Evolutionary conservation across 768 basidiomycete species (phyloP).

Genomic region (Serendipita sp.): DNA sequence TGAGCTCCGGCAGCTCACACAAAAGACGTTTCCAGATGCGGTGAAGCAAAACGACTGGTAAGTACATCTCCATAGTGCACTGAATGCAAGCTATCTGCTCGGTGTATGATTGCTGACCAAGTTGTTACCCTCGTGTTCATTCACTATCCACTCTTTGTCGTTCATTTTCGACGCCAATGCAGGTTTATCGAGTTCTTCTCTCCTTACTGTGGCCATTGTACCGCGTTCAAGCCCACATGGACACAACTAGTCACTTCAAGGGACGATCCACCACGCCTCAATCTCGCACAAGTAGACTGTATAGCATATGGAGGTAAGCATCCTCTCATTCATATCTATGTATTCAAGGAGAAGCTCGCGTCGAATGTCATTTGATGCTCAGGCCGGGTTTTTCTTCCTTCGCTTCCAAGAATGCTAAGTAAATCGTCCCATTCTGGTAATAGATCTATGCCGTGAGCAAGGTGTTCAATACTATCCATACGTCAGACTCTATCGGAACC

Average conservation of each 20-base stretch:
- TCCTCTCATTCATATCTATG: neutral
- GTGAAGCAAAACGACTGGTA: neutral
- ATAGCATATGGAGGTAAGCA: constrained; percentile 54
- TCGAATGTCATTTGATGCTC: too few species aligned
- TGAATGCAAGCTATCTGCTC: neutral
- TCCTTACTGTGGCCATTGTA: constrained; percentile 73
- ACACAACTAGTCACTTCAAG: constrained; percentile 37
- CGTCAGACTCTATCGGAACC: neutral
- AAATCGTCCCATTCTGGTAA: neutral
- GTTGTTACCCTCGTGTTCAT: neutral
- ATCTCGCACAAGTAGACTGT: constrained; percentile 73
- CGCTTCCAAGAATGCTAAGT: neutral
- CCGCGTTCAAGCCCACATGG: constrained; percentile 71
- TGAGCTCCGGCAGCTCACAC: neutral
- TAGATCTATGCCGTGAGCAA: constrained; percentile 71
- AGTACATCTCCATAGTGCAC: neutral
- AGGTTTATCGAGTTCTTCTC: constrained; percentile 80
- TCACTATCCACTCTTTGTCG: neutral
- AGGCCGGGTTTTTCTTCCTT: too few species aligned
- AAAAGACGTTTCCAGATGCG: neutral
- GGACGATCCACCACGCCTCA: constrained; percentile 33
- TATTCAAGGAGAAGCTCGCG: too few species aligned
- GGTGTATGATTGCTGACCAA: neutral
- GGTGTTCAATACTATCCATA: constrained; percentile 58
- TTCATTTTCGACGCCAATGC: neutral